Evolutionary conservation across 1,139 yeast species (phyloP).

Genomic region (Protomyces gravidus): DNA sequence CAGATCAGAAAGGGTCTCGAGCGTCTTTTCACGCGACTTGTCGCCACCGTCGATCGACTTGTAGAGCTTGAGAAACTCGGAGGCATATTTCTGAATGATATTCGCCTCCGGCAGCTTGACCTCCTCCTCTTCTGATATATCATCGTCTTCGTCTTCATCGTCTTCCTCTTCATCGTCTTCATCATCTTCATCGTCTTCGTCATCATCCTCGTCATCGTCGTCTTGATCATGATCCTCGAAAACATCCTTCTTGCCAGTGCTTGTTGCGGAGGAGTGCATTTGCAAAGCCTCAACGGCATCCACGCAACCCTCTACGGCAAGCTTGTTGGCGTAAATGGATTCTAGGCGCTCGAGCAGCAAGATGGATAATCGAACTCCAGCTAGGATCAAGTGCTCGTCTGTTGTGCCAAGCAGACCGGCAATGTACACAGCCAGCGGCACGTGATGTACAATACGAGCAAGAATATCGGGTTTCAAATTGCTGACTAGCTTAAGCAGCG

Average conservation of each 20-base stretch:
- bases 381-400: conserved; percentile 9
- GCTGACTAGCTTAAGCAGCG: conserved; percentile 53
- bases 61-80: conserved; percentile 1
- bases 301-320: conserved; percentile 70
- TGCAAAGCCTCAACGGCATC: conserved; percentile 46
- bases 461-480: conserved; percentile 37
- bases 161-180: conserved; percentile 38
- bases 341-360: conserved; percentile 49
- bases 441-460: conserved; percentile 35
- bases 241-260: conserved; percentile 9
- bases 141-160: conserved; percentile 38
- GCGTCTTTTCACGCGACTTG: conserved; percentile 2
- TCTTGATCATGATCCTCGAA: conserved; percentile 10
- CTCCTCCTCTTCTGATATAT: conserved; percentile 33
- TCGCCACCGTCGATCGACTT: conserved; percentile 2
- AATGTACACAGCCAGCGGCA: conserved; percentile 46
- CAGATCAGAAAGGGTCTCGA: conserved; percentile 49
- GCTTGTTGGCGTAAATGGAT: conserved; percentile 46
- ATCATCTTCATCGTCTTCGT: conserved; percentile 32
- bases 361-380: conserved; percentile 44
- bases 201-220: conserved; percentile 31
- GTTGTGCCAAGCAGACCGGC: conserved; percentile 54
- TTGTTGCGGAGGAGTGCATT: neutral
- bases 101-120: neutral
- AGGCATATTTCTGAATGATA: conserved; percentile 34